phyloP scores from a whole-genome alignment of 192 early-diverging fungal species.

The Podila epicladia region DNA sequence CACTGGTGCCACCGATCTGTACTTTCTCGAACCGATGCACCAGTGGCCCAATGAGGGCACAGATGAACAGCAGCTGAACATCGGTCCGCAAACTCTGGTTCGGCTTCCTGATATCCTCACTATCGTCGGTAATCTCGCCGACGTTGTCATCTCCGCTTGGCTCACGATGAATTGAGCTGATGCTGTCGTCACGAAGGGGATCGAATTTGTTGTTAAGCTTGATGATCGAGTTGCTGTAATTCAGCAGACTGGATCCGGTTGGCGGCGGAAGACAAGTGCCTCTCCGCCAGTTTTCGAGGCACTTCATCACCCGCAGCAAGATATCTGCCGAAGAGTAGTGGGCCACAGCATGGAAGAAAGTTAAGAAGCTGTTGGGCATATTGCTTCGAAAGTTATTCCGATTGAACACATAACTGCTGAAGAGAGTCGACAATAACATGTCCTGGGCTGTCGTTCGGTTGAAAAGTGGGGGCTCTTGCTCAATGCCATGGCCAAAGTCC shows the following conservation, averaged over 20 bases:
- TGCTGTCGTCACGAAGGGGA: conserved; percentile 4
- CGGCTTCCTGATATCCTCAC: conserved; percentile 44
- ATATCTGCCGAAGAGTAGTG: conserved; percentile 80
- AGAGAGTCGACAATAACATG: conserved; percentile 61
- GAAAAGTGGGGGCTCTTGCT: background rate
- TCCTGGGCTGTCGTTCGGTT: conserved; percentile 47
- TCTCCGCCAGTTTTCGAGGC: conserved; percentile 46
- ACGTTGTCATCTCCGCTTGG: background rate
- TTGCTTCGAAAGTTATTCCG: conserved; percentile 70
- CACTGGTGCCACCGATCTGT: conserved; percentile 52
- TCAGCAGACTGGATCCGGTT: conserved; percentile 18
- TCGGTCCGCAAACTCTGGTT: conserved; percentile 59
- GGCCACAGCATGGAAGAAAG: conserved; percentile 75
- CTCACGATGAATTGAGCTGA: conserved; percentile 11
- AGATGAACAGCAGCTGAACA: conserved; percentile 76
- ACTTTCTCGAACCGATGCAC: conserved; percentile 75
- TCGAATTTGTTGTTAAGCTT: conserved; percentile 14
- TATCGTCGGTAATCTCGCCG: background rate
- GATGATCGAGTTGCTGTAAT: conserved; percentile 21
- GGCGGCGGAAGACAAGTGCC: conserved; percentile 16
- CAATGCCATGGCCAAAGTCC: conserved; percentile 3
- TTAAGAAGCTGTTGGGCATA: conserved; percentile 75
- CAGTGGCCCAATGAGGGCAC: conserved; percentile 74
- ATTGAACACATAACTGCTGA: conserved; percentile 70
- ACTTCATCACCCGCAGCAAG: conserved; percentile 60